phyloP scores from a whole-genome alignment of 1,284 basidiomycete genomes.

The Sporisorium reilianum region DNA sequence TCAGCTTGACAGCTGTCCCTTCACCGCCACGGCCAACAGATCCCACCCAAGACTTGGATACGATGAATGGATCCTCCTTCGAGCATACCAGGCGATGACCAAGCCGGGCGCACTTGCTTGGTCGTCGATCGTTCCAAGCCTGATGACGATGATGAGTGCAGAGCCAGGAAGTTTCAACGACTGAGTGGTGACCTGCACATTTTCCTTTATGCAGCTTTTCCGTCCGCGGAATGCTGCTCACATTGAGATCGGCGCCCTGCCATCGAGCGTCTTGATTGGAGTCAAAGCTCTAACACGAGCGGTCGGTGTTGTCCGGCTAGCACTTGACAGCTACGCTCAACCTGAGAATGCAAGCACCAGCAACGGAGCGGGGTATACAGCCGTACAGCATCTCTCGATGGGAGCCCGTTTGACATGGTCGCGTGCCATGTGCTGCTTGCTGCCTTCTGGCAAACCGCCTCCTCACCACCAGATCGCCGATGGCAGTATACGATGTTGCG shows the following conservation, averaged over 20 bases:
- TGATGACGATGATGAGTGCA: not conserved
- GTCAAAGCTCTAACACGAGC: not conserved
- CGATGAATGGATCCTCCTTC: not conserved
- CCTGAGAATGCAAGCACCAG: not conserved
- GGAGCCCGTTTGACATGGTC: not conserved
- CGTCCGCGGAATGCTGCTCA: constrained; percentile 19
- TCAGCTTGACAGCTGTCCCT: constrained; percentile 15
- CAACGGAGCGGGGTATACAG: not conserved
- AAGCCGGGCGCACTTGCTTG: constrained; percentile 2
- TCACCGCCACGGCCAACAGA: not conserved
- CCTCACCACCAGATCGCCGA: not conserved
- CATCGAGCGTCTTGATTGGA: not conserved
- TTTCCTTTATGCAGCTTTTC: constrained; percentile 15
- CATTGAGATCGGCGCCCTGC: constrained; percentile 2
- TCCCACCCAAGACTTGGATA: not conserved
- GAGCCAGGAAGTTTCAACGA: not conserved
- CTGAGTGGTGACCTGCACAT: not conserved
- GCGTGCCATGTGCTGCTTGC: not conserved
- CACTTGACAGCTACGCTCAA: not conserved
- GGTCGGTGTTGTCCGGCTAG: not conserved
- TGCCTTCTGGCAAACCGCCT: not conserved
- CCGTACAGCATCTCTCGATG: too few species aligned
- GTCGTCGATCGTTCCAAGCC: not conserved
- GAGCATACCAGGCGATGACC: not conserved
- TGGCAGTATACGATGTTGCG: not conserved